A percentile compares a stretch with the other conserved stretches of the same genome.
Evolutionary conservation across 2,329 filamentous ascomycete species (phyloP).

Genomic region (Pezicula neosporulosa): DNA sequence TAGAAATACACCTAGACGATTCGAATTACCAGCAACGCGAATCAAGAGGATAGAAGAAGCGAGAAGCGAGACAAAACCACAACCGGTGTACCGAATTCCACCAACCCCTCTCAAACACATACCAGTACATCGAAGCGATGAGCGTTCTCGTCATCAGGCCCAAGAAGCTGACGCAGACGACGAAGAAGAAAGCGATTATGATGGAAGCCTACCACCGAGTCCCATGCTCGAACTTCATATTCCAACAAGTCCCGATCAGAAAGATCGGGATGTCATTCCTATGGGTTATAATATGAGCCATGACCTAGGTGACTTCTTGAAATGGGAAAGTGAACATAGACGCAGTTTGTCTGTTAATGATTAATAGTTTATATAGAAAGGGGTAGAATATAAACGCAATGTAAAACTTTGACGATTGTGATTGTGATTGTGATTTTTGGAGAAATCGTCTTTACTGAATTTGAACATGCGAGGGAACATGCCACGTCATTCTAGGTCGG

Average conservation of each 20-base stretch:
- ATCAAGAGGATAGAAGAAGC: too few relatives aligned
- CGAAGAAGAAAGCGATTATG: neutral
- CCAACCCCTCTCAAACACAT: too few relatives aligned
- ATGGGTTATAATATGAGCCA: constrained; percentile 61
- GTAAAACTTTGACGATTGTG: too few relatives aligned
- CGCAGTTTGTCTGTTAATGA: constrained; percentile 4
- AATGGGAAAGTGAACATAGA: constrained; percentile 42
- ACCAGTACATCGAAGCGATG: neutral
- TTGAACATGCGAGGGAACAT: too few relatives aligned
- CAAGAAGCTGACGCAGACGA: neutral
- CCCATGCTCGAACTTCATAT: constrained; percentile 18
- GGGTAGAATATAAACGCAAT: neutral
- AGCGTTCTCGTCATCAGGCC: neutral
- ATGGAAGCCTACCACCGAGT: constrained; percentile 17
- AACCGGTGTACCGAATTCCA: too few relatives aligned
- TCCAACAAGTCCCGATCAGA: neutral
- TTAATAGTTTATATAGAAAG: neutral
- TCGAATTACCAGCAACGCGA: neutral
- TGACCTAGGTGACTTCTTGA: constrained; percentile 55
- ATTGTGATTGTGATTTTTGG: too few relatives aligned
- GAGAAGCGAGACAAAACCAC: too few relatives aligned
- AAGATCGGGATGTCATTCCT: constrained; percentile 38
- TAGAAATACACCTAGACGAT: neutral
- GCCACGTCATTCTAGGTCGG: too few relatives aligned
- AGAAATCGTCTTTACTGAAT: too few relatives aligned